phyloP scores from a whole-genome alignment of 768 basidiomycete species.

The Naganishia vaughanmartiniae region DNA sequence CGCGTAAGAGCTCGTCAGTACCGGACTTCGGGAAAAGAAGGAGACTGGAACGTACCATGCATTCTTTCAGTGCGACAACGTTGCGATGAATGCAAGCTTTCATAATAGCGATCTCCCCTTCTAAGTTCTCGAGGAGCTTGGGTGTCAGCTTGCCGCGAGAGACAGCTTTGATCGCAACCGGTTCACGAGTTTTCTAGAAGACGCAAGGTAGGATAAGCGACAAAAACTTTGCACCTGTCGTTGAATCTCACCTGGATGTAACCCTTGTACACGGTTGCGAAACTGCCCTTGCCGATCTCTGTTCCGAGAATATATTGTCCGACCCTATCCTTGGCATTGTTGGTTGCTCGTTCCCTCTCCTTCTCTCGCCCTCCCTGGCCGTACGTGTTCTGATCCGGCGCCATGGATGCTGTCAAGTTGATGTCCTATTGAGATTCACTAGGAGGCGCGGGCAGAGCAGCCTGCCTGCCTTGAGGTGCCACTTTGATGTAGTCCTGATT shows the following conservation, averaged over 20 bases:
- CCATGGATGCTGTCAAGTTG: background rate
- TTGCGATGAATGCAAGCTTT: constrained; percentile 89
- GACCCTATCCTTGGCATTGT: constrained; percentile 40
- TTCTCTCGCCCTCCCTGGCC: constrained; percentile 15
- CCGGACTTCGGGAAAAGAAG: background rate
- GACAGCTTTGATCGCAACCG: constrained; percentile 93
- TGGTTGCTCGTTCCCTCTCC: constrained; percentile 22
- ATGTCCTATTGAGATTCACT: too few relatives aligned
- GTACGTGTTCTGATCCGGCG: constrained; percentile 8
- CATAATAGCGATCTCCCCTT: constrained; percentile 94
- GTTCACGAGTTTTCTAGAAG: constrained; percentile 63
- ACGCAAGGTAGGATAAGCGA: background rate
- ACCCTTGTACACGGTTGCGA: constrained; percentile 93
- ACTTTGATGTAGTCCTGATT: too few relatives aligned
- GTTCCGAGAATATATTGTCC: constrained; percentile 52
- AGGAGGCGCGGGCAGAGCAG: too few relatives aligned
- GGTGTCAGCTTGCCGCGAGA: constrained; percentile 78
- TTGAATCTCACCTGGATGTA: constrained; percentile 70
- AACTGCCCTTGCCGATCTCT: constrained; percentile 69
- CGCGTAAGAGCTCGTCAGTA: constrained; percentile 8
- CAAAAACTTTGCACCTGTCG: background rate
- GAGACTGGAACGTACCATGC: constrained; percentile 65
- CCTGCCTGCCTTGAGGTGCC: too few relatives aligned
- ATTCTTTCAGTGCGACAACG: constrained; percentile 87
- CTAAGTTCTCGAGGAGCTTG: constrained; percentile 95